These are phyloP conservation scores for Penicillium sp. DNA, from an alignment of 2,329 filamentous ascomycete genomes.

Conservation along the genomic window DNA sequence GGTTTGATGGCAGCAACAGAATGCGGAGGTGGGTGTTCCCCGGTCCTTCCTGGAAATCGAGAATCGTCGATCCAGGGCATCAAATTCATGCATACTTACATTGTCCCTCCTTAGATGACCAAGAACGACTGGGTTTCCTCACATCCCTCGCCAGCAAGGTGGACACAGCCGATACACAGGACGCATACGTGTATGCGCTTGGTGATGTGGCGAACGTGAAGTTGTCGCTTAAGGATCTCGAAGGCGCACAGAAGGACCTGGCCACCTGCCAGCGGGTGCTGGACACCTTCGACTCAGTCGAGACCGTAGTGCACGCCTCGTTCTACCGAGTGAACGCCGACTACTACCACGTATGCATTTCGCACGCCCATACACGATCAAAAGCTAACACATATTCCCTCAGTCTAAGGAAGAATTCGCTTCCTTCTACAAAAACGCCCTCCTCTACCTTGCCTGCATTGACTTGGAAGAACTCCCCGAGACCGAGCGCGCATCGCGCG, in stretches of 20 bases:
- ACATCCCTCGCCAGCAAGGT: constrained; percentile 82
- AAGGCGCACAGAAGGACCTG: constrained; percentile 82
- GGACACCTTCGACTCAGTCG: constrained; percentile 90
- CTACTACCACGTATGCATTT: constrained; percentile 73
- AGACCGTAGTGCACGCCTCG: constrained; percentile 90
- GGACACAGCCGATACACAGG: constrained; percentile 88
- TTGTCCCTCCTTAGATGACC: constrained; percentile 64
- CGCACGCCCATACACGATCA: not conserved
- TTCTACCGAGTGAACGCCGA: constrained; percentile 95
- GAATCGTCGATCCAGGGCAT: not conserved
- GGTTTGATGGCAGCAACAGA: constrained; percentile 84
- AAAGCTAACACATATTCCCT: constrained; percentile 8
- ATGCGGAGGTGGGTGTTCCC: constrained; percentile 52
- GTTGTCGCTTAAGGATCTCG: constrained; percentile 74
- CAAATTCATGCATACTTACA: constrained; percentile 13
- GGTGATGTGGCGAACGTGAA: constrained; percentile 88
- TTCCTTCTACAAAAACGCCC: constrained; percentile 94
- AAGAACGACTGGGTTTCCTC: constrained; percentile 84
- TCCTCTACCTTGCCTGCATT: constrained; percentile 96
- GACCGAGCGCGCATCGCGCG: constrained; percentile 76
- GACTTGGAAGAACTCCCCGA: constrained; percentile 74
- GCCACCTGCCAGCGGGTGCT: constrained; percentile 85
- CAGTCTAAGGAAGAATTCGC: constrained; percentile 86
- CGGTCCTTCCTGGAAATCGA: not conserved
- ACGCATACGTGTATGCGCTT: constrained; percentile 91